phyloP scores from a whole-genome alignment of 164 flowering plant genomes.

The Stephania yunnanensis region DNA sequence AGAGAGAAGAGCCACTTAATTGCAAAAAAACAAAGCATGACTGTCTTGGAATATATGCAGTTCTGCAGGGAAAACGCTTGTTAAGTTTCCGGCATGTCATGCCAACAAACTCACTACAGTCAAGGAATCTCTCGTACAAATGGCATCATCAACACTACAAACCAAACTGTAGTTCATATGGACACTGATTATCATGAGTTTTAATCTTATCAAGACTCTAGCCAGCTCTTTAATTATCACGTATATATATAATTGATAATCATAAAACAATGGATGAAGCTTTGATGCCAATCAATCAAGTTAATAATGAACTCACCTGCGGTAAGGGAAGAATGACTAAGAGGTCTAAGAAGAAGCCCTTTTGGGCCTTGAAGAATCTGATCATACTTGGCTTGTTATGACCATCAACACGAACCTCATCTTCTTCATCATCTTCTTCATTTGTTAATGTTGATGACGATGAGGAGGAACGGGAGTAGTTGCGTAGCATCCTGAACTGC shows the following conservation, averaged over 20 bases:
- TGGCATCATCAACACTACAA: too few relatives aligned
- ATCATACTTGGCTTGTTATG: neutral
- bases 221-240: neutral
- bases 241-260: too few relatives aligned
- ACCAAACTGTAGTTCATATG: too few relatives aligned
- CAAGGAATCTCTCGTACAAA: too few relatives aligned
- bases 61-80: too few relatives aligned
- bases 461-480: neutral
- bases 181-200: too few relatives aligned
- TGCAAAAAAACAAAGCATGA: too few relatives aligned
- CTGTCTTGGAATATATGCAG: too few relatives aligned
- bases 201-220: neutral
- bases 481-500: slow-evolving; percentile 53
- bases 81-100: too few relatives aligned
- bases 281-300: neutral
- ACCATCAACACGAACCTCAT: neutral
- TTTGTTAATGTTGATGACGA: neutral
- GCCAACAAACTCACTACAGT: too few relatives aligned
- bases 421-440: slow-evolving; percentile 14
- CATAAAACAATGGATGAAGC: neutral
- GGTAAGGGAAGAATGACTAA: slow-evolving; percentile 85
- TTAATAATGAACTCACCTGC: slow-evolving; percentile 38
- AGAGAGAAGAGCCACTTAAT: too few relatives aligned
- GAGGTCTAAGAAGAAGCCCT: slow-evolving; percentile 73
- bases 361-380: slow-evolving; percentile 47